Evolutionary conservation across 1,139 yeast species (phyloP).

Genomic region (Geotrichum phurueaensis): DNA sequence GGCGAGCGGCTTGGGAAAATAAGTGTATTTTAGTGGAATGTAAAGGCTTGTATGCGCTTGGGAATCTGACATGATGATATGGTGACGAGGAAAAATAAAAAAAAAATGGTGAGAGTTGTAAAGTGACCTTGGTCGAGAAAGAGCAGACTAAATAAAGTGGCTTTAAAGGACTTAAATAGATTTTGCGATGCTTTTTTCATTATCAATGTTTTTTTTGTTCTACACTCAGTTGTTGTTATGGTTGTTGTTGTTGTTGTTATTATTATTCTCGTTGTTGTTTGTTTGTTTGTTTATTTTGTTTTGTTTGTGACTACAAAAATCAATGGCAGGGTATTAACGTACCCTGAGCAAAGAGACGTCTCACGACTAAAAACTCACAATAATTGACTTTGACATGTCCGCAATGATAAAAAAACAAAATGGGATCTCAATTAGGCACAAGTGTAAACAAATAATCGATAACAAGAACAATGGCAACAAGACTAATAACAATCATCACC

Average conservation of each 20-base stretch:
- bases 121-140: neutral
- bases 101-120: slow-evolving; percentile 12
- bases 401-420: neutral
- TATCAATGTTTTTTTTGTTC: neutral
- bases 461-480: neutral
- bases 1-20: slow-evolving; percentile 34
- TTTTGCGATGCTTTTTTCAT: neutral
- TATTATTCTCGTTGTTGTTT: neutral
- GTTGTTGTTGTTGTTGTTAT: neutral
- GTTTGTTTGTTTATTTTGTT: neutral
- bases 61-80: slow-evolving; percentile 20
- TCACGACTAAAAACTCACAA: neutral
- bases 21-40: slow-evolving; percentile 40
- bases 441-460: neutral
- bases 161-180: neutral
- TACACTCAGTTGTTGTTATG: neutral
- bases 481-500: neutral
- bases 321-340: neutral
- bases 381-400: neutral
- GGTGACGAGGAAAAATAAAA: slow-evolving; percentile 32
- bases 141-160: neutral
- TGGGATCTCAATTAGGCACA: neutral
- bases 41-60: slow-evolving; percentile 8
- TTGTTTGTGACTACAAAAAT: neutral
- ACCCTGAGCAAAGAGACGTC: neutral